A percentile compares a stretch with the other conserved stretches of the same genome.
Conservation (phyloP, 2,329 filamentous ascomycete genomes). For the Aspergillus jensenii region DNA sequence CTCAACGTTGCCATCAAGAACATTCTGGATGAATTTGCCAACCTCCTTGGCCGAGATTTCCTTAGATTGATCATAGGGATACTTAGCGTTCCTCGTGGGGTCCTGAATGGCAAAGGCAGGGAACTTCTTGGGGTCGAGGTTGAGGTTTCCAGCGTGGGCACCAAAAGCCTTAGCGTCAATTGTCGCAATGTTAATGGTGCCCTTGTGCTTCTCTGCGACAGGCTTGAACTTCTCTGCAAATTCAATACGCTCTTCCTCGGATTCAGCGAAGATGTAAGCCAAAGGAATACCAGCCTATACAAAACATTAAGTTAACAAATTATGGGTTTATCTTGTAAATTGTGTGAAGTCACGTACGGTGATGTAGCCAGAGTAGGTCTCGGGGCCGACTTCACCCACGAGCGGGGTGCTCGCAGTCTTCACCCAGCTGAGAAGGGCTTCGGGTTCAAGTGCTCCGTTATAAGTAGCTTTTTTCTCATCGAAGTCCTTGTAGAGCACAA, state of each 20-base stretch:
- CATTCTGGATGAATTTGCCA: slow-evolving; percentile 80
- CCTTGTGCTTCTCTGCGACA: slow-evolving; percentile 87
- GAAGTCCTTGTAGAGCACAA: slow-evolving; percentile 96
- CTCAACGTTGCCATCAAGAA: slow-evolving; percentile 81
- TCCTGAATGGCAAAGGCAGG: slow-evolving; percentile 98
- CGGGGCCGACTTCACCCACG: slow-evolving; percentile 92
- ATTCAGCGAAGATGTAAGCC: slow-evolving; percentile 97
- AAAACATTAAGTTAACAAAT: not conserved
- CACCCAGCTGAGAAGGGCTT: slow-evolving; percentile 78
- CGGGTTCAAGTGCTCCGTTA: slow-evolving; percentile 75
- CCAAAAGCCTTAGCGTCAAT: slow-evolving; percentile 95
- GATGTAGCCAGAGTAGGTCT: slow-evolving; percentile 97
- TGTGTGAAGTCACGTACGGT: slow-evolving; percentile 49
- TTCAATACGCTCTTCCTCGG: slow-evolving; percentile 79
- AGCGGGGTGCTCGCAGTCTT: slow-evolving; percentile 84
- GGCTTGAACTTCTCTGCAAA: slow-evolving; percentile 77
- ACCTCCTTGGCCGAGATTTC: slow-evolving; percentile 74
- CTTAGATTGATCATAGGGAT: slow-evolving; percentile 83
- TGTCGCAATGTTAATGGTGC: slow-evolving; percentile 94
- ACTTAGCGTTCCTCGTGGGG: slow-evolving; percentile 93
- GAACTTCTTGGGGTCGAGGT: slow-evolving; percentile 94
- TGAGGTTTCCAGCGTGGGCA: slow-evolving; percentile 93
- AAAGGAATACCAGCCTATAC: slow-evolving; percentile 76
- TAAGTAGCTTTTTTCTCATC: slow-evolving; percentile 93
- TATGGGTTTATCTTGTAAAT: not conserved